Conservation (phyloP, 2,329 filamentous ascomycete genomes). For the Colletotrichum agaves region DNA sequence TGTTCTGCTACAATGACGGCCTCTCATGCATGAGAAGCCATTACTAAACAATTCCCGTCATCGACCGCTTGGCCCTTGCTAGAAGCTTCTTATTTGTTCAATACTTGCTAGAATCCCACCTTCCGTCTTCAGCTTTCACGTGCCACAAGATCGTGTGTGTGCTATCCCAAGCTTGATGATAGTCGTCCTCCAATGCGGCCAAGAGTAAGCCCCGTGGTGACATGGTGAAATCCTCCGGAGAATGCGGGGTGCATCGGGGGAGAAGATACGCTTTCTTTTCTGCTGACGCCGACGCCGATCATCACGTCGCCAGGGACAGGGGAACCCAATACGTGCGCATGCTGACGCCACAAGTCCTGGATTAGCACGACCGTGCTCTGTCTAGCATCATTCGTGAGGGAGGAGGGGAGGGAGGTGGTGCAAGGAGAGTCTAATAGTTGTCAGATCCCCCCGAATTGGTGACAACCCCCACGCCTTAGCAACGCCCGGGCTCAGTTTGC, state of each 20-base stretch:
- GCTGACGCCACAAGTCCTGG: background rate
- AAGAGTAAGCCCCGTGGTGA: too few relatives aligned
- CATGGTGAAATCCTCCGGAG: background rate
- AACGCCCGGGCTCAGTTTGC: background rate
- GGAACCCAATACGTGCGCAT: background rate
- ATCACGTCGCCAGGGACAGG: background rate
- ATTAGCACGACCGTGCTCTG: background rate
- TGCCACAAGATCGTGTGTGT: too few relatives aligned
- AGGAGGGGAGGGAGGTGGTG: too few relatives aligned
- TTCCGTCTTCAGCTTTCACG: too few relatives aligned
- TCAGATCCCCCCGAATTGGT: background rate
- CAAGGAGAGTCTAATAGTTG: background rate
- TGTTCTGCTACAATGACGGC: too few relatives aligned
- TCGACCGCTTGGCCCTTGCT: too few relatives aligned
- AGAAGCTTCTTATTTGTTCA: too few relatives aligned
- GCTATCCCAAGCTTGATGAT: too few relatives aligned
- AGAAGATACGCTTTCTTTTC: background rate
- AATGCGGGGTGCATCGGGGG: constrained; percentile 28
- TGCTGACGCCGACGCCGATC: background rate
- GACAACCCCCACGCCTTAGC: constrained; percentile 4
- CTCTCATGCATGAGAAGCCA: too few relatives aligned
- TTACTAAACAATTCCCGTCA: too few relatives aligned
- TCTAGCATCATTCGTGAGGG: background rate
- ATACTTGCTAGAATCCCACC: too few relatives aligned
- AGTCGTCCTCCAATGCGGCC: too few relatives aligned